phyloP scores from a whole-genome alignment of 305 asterid genomes.

The Solanum hybrid region DNA sequence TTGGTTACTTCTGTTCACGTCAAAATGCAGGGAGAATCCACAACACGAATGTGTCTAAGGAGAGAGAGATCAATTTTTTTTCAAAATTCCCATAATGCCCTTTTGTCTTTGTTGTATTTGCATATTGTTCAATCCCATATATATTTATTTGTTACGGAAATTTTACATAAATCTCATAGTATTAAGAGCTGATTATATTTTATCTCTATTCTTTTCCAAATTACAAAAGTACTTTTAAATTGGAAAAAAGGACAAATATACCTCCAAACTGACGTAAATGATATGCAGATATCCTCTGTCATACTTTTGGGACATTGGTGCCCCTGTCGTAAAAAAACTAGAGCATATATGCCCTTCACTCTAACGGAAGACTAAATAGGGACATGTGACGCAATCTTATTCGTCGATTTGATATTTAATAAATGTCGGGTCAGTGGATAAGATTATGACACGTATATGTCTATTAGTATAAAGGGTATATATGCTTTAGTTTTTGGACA shows the following conservation, averaged over 20 bases:
- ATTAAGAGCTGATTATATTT: neutral
- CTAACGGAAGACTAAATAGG: neutral
- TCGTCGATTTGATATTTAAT: neutral
- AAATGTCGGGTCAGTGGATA: neutral
- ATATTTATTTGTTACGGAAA: too few species aligned
- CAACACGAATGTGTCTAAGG: neutral
- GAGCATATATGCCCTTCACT: neutral
- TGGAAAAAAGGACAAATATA: too few species aligned
- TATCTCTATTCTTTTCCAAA: too few species aligned
- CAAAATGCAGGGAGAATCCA: constrained; percentile 9
- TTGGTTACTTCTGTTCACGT: constrained; percentile 10
- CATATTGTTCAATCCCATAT: neutral
- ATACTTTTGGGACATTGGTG: too few species aligned
- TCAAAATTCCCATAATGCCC: neutral
- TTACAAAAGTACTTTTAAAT: too few species aligned
- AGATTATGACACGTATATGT: neutral
- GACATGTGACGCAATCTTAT: fast-evolving
- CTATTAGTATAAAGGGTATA: neutral
- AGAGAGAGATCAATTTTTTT: neutral
- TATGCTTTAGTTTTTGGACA: too few species aligned
- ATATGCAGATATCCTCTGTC: neutral
- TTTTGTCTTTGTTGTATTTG: neutral
- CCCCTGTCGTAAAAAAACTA: neutral
- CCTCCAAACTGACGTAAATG: neutral
- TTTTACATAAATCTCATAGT: neutral